Base-by-base conservation (phyloP, 805 yeast genomes). In the Yueomyces sp. region DNA sequence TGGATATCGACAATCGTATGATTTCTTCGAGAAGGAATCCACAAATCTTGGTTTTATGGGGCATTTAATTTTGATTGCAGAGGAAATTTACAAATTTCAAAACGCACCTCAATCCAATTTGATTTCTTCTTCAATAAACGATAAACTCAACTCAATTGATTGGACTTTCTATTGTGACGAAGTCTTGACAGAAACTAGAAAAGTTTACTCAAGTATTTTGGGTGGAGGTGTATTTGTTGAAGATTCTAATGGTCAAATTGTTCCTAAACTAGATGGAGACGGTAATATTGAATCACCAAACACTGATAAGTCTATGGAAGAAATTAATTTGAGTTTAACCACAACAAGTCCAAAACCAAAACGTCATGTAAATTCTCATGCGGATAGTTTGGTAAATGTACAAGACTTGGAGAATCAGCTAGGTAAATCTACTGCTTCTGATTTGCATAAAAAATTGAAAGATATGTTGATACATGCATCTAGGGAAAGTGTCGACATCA, bases 11-110 rank as follows among this genome's bases (percentile, higher is more conserved):
- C 64, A 63, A 36, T 79, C 84, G 46, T 72, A 75, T 45, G 72
- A 70, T 38, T 73, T 77, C 54, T 84, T 83, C 60, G 74, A 70
- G 51, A 64, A 65, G 45, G 69, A 69, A 12, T 76, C 77, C 3
- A 73, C 84, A 34, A 71, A 94, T 43, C 73, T 88, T 33, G 98
- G 97, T 0, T 90, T 85, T 59, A 86, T 88, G 85, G 98, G 98
- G 26, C 97, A 90, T 59, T 66, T 90, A 50, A 86, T 94, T 4
- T 67, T 90, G 43, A 85, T 90, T 43, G 87, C 95, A 43, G 97
- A 90, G 59, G 98, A 90, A 60, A 86, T 90, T 44, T 95, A 87
- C 40, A 90, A 90, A 60, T 90, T 90, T 60, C 66, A 69, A 3
- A 57, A 58, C 40, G 63, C 74, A 2, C 70, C 57, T 40, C 57